phyloP scores from a whole-genome alignment of 176 grass and related monocot genomes.

The Bolboschoenus planiculmis region DNA sequence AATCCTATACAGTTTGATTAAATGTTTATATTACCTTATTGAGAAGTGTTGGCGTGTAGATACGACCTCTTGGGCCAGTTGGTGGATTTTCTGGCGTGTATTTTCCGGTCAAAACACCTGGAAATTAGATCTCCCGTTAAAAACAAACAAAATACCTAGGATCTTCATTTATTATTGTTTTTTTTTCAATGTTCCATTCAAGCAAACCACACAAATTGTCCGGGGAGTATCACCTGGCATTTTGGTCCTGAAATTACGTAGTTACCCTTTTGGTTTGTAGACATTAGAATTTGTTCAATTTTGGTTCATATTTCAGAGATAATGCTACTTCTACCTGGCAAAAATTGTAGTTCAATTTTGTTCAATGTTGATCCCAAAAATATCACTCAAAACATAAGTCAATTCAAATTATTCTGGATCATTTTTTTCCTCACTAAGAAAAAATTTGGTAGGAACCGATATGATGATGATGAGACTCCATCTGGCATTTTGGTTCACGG shows the following conservation, averaged over 20 bases:
- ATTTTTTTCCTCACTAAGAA: neutral
- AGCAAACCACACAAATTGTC: too few relatives aligned
- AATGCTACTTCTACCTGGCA: neutral
- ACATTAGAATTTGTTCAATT: neutral
- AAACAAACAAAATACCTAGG: neutral
- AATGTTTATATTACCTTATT: constrained; percentile 32
- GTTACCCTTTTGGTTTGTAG: neutral
- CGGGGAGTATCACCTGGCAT: neutral
- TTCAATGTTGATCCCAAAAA: neutral
- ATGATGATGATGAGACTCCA: neutral
- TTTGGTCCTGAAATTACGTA: neutral
- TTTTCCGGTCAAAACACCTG: constrained; percentile 66
- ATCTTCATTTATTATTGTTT: neutral
- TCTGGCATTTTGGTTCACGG: neutral
- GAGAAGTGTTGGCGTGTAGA: constrained; percentile 62
- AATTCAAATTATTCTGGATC: neutral
- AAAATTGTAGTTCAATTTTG: too few relatives aligned
- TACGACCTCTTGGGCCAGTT: constrained; percentile 46
- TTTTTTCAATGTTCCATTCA: neutral
- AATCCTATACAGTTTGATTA: neutral
- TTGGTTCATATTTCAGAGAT: neutral
- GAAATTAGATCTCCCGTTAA: neutral
- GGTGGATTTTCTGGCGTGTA: constrained; percentile 66
- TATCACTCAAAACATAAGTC: neutral
- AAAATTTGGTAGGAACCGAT: neutral